phyloP scores from a whole-genome alignment of 2,329 filamentous ascomycete genomes.

The Colletotrichum gloeosporioides region DNA sequence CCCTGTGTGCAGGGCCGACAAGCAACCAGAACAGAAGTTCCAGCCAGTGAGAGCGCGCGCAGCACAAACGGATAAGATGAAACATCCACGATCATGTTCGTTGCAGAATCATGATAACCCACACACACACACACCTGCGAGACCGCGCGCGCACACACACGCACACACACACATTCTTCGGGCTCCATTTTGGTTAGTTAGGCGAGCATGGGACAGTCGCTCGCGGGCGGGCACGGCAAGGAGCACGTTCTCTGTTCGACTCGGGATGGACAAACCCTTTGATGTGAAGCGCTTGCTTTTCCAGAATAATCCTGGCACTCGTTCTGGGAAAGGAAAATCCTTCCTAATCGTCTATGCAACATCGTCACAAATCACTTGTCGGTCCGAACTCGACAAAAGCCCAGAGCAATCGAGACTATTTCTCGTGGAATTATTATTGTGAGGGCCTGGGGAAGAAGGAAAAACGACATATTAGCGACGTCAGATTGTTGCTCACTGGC shows the following conservation, averaged over 20 bases:
- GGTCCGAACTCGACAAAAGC: slow-evolving; percentile 5
- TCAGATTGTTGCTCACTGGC: background rate
- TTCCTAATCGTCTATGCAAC: background rate
- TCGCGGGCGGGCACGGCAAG: background rate
- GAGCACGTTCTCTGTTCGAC: slow-evolving; percentile 8
- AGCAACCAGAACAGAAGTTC: background rate
- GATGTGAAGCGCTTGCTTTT: slow-evolving; percentile 1
- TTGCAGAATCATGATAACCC: slow-evolving; percentile 23
- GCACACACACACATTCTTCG: background rate
- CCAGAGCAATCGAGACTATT: background rate
- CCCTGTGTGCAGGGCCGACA: background rate
- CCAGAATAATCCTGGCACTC: slow-evolving; percentile 7
- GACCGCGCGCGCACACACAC: background rate
- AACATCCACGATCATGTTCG: slow-evolving; percentile 21
- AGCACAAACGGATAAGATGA: slow-evolving; percentile 21
- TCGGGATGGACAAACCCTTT: slow-evolving; percentile 17
- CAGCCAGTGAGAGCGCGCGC: background rate
- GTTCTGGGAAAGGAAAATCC: background rate
- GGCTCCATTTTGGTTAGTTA: background rate
- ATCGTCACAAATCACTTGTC: background rate
- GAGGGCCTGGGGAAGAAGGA: background rate
- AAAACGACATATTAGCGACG: background rate
- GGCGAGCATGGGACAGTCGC: slow-evolving; percentile 17
- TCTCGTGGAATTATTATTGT: background rate
- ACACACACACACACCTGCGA: slow-evolving; percentile 2